Percentiles rank a stretch among this genome's conserved stretches.
phyloP scores from a whole-genome alignment of 2,329 filamentous ascomycete genomes.

The Talaromyces sp. region DNA sequence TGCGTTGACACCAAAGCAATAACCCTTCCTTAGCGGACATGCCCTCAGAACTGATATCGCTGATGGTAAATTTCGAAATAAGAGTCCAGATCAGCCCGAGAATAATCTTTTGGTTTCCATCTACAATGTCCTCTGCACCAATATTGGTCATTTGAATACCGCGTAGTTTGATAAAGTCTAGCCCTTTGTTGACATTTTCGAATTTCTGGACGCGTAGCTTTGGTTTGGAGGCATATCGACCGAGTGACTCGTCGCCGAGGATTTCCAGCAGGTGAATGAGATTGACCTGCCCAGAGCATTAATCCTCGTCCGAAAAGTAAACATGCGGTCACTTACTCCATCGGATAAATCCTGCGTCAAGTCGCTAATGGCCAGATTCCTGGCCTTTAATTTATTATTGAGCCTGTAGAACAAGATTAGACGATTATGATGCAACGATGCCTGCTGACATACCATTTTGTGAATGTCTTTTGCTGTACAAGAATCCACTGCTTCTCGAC shows the following conservation, averaged over 20 bases:
- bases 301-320: background rate
- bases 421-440: background rate
- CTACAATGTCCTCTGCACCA: slow-evolving; percentile 94
- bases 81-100: slow-evolving; percentile 96
- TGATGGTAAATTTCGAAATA: slow-evolving; percentile 97
- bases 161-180: slow-evolving; percentile 86
- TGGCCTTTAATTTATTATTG: slow-evolving; percentile 84
- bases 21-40: slow-evolving; percentile 96
- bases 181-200: slow-evolving; percentile 93
- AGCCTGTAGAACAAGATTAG: slow-evolving; percentile 57
- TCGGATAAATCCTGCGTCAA: slow-evolving; percentile 87
- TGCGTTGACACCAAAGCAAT: slow-evolving; percentile 94
- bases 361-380: slow-evolving; percentile 77
- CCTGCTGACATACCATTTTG: slow-evolving; percentile 72
- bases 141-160: slow-evolving; percentile 98
- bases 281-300: slow-evolving; percentile 61
- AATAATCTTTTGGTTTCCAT: slow-evolving; percentile 97
- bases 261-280: slow-evolving; percentile 97
- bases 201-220: slow-evolving; percentile 95
- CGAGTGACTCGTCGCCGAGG: slow-evolving; percentile 88
- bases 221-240: slow-evolving; percentile 92
- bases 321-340: slow-evolving; percentile 62
- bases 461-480: slow-evolving; percentile 98
- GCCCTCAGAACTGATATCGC: slow-evolving; percentile 96
- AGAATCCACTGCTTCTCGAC: slow-evolving; percentile 63